Percentiles rank a stretch among this genome's conserved stretches.
Evolutionary conservation across 768 basidiomycete genomes (phyloP).

Genomic region (Hygrocybe punicea): DNA sequence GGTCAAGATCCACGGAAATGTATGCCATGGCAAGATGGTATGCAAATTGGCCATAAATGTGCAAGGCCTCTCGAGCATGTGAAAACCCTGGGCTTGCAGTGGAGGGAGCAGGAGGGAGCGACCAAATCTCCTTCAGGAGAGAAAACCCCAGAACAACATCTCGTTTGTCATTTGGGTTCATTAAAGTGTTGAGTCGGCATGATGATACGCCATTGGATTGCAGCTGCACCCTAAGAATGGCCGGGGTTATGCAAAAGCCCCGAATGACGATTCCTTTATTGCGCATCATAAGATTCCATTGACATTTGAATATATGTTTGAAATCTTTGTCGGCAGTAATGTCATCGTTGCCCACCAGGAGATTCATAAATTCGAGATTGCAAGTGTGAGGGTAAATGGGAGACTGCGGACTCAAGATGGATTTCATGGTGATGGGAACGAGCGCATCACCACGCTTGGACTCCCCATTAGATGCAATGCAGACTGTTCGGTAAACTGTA

Average conservation of each 20-base stretch:
- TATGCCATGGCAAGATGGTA: conserved; percentile 29
- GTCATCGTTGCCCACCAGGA: conserved; percentile 32
- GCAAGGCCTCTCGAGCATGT: conserved; percentile 18
- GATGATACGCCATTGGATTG: conserved; percentile 1
- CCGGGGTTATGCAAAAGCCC: conserved; percentile 23
- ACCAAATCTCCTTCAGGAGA: conserved; percentile 25
- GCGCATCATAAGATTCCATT: conserved; percentile 28
- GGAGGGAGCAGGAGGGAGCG: conserved; percentile 14
- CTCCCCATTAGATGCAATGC: conserved; percentile 31
- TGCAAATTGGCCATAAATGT: conserved; percentile 17
- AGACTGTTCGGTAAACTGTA: conserved; percentile 13
- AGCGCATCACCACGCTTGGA: conserved; percentile 25
- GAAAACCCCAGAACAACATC: conserved; percentile 28
- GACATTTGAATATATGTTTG: conserved; percentile 34
- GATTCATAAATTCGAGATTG: conserved; percentile 23
- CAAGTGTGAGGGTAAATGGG: conserved; percentile 22
- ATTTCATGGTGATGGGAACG: conserved; percentile 19
- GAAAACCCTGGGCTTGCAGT: conserved; percentile 15
- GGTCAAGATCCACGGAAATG: conserved; percentile 23
- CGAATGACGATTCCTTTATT: conserved; percentile 19
- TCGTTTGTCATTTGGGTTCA: conserved; percentile 32
- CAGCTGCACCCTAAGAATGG: conserved; percentile 22
- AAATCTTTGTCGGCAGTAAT: conserved; percentile 35
- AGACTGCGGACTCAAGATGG: conserved; percentile 16
- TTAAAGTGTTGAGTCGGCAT: conserved; percentile 11